Conservation (phyloP, 495 filamentous ascomycete species). For the Hypoxylon trugodes region DNA sequence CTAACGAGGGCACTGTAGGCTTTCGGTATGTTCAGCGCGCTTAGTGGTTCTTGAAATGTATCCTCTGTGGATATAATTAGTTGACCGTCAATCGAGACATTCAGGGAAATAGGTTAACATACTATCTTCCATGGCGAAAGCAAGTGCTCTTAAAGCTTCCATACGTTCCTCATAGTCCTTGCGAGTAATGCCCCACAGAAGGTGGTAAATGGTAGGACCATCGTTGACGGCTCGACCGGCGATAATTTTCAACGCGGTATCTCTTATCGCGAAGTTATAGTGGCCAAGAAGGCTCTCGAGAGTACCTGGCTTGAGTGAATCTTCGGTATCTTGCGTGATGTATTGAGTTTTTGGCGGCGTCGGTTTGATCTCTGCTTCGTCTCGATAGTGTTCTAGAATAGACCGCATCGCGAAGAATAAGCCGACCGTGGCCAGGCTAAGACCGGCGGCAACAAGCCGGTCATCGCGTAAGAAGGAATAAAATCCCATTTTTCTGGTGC, state of each 20-base stretch:
- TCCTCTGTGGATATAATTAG: conserved; percentile 31
- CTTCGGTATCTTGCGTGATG: conserved; percentile 68
- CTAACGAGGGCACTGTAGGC: conserved; percentile 62
- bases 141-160: conserved; percentile 57
- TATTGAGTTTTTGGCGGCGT: conserved; percentile 63
- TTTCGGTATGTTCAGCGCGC: conserved; percentile 49
- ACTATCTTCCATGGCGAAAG: conserved; percentile 52
- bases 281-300: conserved; percentile 61
- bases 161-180: conserved; percentile 60
- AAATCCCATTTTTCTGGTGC: conserved; percentile 43
- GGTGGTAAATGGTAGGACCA: conserved; percentile 46
- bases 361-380: conserved; percentile 57
- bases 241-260: conserved; percentile 60
- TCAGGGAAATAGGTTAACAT: background rate
- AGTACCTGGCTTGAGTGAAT: conserved; percentile 57
- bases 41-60: conserved; percentile 34
- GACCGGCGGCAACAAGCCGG: conserved; percentile 49
- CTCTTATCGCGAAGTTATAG: conserved; percentile 62
- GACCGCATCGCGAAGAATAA: conserved; percentile 49
- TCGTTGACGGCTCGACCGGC: conserved; percentile 62
- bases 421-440: conserved; percentile 50
- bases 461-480: conserved; percentile 51
- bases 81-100: background rate
- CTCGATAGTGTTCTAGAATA: conserved; percentile 55
- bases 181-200: conserved; percentile 61